Percentiles rank a stretch among this genome's conserved stretches.
phyloP scores from a whole-genome alignment of 2,329 filamentous ascomycete genomes.

The Elsinoe perseae region DNA sequence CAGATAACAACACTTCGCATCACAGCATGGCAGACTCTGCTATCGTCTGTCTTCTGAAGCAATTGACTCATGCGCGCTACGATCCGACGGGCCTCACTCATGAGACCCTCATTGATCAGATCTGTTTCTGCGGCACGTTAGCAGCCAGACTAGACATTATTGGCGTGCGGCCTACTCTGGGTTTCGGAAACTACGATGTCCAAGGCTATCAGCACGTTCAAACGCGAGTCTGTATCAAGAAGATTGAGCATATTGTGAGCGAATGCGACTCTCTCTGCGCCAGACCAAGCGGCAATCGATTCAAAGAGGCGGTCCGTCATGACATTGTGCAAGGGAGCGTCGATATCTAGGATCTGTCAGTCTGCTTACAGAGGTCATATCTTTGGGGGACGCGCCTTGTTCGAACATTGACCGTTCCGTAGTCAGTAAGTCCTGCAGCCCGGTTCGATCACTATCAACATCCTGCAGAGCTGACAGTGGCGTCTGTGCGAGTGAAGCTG shows the following conservation, averaged over 20 bases:
- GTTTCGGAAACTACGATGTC: background rate
- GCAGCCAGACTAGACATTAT: background rate
- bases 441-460: background rate
- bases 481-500: background rate
- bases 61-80: background rate
- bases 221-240: background rate
- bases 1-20: background rate
- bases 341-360: background rate
- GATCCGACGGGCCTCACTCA: background rate
- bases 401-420: background rate
- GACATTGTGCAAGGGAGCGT: background rate
- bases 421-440: background rate
- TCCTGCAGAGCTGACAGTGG: background rate
- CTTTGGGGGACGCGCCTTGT: background rate
- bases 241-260: background rate
- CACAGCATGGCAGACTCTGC: background rate
- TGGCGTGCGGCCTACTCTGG: background rate
- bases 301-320: background rate
- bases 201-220: background rate
- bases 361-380: background rate
- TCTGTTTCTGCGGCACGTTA: background rate
- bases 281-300: background rate
- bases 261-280: background rate
- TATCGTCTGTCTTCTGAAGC: background rate
- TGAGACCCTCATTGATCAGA: background rate